Evolutionary conservation across 2,329 filamentous ascomycete species (phyloP), one percentile per base, ranked within the genome.

Genomic region (Didymella pinodella): DNA sequence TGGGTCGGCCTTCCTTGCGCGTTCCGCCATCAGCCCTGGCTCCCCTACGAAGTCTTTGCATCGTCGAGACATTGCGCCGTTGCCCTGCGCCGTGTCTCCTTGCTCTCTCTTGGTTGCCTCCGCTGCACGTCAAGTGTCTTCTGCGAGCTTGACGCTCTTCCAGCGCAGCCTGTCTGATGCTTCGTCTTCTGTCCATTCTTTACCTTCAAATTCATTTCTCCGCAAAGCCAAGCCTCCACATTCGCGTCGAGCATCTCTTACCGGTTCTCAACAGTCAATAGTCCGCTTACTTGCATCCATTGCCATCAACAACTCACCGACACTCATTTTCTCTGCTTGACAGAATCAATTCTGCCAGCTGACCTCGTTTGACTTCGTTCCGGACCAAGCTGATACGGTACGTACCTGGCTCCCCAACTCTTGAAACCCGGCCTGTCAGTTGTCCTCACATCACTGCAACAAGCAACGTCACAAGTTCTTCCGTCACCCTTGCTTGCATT

Each of bases 331-430:
- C 41, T 41, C 14, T 46, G 36, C 34, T 41, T 45, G 11, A 12
- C 34, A 62, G 56, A 60, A 44, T 48, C 51, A 54, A 52, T 62
- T 61, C 59, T 61, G 68, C 68, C 55, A 60, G 67, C 64, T 60
- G n/a, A 50, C 46, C 59, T 64, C 51, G 69, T 74, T 67, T 70
- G 67, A 70, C 56, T 56, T 62, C 46, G 56, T 48, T 47, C 64
- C 49, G 50, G 53, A 44, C 55, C 50, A 89, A 71, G 81, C 90
- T 54, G 54, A 67, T 68, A 65, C 62, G 68, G 75, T 77, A 76
- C 64, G 75, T 76, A 68, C 65, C 61, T 58, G 51, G 55, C 59
- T 67, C 61, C 48, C 36, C 44, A 36, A 58, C 51, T 70, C 66
- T 66, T 75, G 72, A 76, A 76, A 75, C 73, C 60, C 68, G 63